phyloP scores from a whole-genome alignment of 2,329 filamentous ascomycete genomes.

The Venturiaceae sp. region DNA sequence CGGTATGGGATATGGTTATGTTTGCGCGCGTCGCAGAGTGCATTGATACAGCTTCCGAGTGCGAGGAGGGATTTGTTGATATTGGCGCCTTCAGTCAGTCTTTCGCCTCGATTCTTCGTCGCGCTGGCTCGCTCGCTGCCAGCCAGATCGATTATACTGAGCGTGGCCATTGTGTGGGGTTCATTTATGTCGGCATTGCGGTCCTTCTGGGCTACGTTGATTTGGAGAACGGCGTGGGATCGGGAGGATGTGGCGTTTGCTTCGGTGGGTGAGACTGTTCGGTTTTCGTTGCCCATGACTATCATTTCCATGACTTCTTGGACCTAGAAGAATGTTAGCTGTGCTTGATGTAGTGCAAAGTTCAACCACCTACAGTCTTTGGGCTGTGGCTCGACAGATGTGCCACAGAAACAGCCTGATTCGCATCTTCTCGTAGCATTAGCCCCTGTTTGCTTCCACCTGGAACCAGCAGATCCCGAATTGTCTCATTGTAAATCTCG shows the following conservation, averaged over 20 bases:
- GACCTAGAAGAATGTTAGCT: constrained; percentile 24
- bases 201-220: constrained; percentile 91
- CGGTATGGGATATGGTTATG: constrained; percentile 92
- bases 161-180: constrained; percentile 93
- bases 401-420: constrained; percentile 83
- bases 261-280: constrained; percentile 93
- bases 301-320: constrained; percentile 99
- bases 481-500: constrained; percentile 99
- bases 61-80: constrained; percentile 98
- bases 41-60: constrained; percentile 95
- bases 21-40: constrained; percentile 85
- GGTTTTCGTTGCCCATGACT: constrained; percentile 83
- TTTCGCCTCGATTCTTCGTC: constrained; percentile 90
- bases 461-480: constrained; percentile 85
- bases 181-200: constrained; percentile 87
- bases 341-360: neutral
- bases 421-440: constrained; percentile 89
- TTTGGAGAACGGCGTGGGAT: constrained; percentile 93
- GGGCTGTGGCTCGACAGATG: constrained; percentile 88
- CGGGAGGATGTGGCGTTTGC: constrained; percentile 96
- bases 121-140: constrained; percentile 93
- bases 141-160: constrained; percentile 96
- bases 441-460: constrained; percentile 73
- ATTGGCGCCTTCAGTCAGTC: constrained; percentile 88
- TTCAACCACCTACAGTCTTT: constrained; percentile 63